Conservation (phyloP, 78 protist species). For the Trichosphaerium sp. region DNA sequence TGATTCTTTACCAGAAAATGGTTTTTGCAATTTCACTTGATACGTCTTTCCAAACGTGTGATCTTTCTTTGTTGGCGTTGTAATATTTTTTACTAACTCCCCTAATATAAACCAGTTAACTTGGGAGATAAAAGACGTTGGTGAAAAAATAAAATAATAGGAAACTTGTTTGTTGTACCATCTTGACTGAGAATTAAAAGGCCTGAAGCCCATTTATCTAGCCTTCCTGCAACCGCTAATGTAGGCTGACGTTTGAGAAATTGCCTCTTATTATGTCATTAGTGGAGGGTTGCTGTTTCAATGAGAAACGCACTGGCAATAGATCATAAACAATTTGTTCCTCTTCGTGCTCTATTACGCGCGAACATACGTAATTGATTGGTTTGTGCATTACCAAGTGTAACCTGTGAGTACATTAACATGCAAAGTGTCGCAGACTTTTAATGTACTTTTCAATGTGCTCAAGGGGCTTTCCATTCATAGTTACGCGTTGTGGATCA, state of each 20-base stretch:
- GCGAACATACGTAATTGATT: conserved; percentile 28
- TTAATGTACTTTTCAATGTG: too few species aligned
- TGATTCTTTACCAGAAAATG: conserved; percentile 14
- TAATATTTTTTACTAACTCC: too few species aligned
- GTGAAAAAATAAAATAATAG: neutral
- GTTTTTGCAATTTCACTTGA: neutral
- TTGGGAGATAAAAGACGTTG: too few species aligned
- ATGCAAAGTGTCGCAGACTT: too few species aligned
- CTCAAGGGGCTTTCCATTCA: too few species aligned
- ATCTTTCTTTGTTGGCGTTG: conserved; percentile 41
- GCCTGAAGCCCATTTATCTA: conserved; percentile 53
- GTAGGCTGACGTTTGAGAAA: conserved; percentile 22
- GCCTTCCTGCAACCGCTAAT: conserved; percentile 40
- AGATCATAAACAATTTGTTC: conserved; percentile 30
- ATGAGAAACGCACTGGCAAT: conserved; percentile 3
- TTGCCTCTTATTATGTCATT: neutral
- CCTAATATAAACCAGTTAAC: too few species aligned
- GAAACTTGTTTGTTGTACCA: conserved; percentile 16
- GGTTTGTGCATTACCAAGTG: conserved; percentile 45
- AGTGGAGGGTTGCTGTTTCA: neutral
- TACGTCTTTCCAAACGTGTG: conserved; percentile 4
- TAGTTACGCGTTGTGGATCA: too few species aligned
- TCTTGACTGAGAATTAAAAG: conserved; percentile 37
- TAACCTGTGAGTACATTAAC: neutral
- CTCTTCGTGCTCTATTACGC: conserved; percentile 7